Base-by-base conservation (phyloP, 108 stramenopile genomes). In the Skeletonema menzelii region DNA sequence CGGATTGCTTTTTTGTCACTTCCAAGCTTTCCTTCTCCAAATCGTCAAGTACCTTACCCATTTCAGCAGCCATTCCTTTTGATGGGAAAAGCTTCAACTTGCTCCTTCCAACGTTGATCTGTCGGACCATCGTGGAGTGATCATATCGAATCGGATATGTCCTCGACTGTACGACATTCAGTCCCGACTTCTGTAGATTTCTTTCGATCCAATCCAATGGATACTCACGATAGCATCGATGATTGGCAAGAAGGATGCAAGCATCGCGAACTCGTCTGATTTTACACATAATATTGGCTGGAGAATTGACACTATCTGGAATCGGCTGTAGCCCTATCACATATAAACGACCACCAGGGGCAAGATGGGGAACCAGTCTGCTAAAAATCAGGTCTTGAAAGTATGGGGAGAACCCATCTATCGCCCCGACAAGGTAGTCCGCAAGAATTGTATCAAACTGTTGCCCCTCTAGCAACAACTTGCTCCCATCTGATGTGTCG, bases 331-430 rank as follows among this genome's bases (percentile, higher is more conserved):
- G 70, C 1, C 97, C 97, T 19, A 97, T 90, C 14, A 97, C 72
- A 73, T 97, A 98, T 58, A 98, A 58, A 14, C 90, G 75, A 14
- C 98, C 98, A 15, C 94, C 95, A 0, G 97, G 96, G 28, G 84
- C 85, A 8, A 99, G 73, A 44, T 93, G 90, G 5, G 70, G 67
- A 19, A 78, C 61, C 27, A 99, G 82, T 37, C 96, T 82, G 14
- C 87, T 76, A 46, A 98, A 89, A 64, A 97, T 95, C 15, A 69
- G 56, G 72, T 98, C 96, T 82, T 98, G 98, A 55, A 87, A 82
- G 73, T 97, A 98, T 3, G 98, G 98, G 10, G 85, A 84, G 71
- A 98, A 98, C 8, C 97, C 97, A 67, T 97, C 98, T 75, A 98
- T 96, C 22, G 98, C 98, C 13, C 98, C 98, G 34, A 98, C 87